These are phyloP conservation scores for Hemerocallis citrina DNA, from an alignment of 106 monocot genomes.

Conservation along the genomic window DNA sequence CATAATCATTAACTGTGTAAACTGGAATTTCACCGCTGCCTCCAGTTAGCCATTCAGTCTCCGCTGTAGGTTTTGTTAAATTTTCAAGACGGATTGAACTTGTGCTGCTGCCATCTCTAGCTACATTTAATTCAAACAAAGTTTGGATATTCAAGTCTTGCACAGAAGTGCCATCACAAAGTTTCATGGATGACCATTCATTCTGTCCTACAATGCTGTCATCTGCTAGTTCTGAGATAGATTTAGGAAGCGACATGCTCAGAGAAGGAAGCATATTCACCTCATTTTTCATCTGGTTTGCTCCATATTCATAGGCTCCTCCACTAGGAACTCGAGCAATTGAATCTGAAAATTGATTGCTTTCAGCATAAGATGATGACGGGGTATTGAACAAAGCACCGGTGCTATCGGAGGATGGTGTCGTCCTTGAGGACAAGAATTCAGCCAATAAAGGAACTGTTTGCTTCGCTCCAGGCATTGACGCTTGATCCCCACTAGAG, in stretches of 20 bases:
- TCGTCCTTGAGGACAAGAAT: too few species aligned
- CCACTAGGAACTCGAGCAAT: not conserved
- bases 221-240: not conserved
- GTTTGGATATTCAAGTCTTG: not conserved
- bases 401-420: too few species aligned
- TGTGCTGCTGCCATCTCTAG: constrained; percentile 4
- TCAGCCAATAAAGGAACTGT: too few species aligned
- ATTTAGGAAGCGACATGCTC: not conserved
- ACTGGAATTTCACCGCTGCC: constrained; percentile 17
- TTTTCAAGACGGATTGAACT: constrained; percentile 8
- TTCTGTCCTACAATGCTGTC: not conserved
- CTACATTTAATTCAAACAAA: not conserved
- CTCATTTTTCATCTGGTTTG: not conserved
- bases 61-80: not conserved
- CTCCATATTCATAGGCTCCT: not conserved
- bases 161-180: not conserved
- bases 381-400: not conserved
- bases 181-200: not conserved
- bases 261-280: not conserved
- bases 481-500: not conserved
- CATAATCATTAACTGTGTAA: not conserved
- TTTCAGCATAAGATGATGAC: not conserved
- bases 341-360: not conserved
- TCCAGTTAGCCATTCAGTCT: constrained; percentile 7
- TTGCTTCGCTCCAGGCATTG: not conserved